Conservation (phyloP, 495 filamentous ascomycete genomes). For the Lindgomyces ingoldianus region DNA sequence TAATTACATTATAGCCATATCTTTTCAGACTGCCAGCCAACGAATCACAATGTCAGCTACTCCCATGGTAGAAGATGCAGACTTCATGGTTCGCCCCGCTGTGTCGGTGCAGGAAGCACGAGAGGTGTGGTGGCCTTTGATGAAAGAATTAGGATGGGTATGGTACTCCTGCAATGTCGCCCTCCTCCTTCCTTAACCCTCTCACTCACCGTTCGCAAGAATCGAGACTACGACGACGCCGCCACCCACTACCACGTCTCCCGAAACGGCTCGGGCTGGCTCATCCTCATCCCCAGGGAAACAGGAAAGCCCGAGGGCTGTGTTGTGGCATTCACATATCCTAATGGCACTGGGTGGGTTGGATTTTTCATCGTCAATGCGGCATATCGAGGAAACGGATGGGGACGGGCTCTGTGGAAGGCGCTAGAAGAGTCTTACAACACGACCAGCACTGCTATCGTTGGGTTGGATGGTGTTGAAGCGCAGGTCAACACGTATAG, state of each 20-base stretch:
- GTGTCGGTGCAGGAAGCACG: slow-evolving; percentile 21
- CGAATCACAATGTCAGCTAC: neutral
- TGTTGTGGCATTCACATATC: slow-evolving; percentile 28
- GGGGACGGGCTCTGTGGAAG: slow-evolving; percentile 16
- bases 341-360: slow-evolving; percentile 34
- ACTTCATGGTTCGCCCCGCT: slow-evolving; percentile 24
- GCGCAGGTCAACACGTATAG: slow-evolving; percentile 29
- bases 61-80: neutral
- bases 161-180: neutral
- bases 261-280: slow-evolving; percentile 24
- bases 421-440: slow-evolving; percentile 2
- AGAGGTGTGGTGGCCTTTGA: slow-evolving; percentile 32
- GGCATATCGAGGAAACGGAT: slow-evolving; percentile 15
- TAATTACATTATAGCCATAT: too few species aligned
- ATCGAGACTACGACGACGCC: slow-evolving; percentile 27
- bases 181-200: neutral
- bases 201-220: slow-evolving; percentile 7
- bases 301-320: slow-evolving; percentile 32
- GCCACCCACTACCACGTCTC: slow-evolving; percentile 24
- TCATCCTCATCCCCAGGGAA: slow-evolving; percentile 13
- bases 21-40: too few species aligned
- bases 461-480: slow-evolving; percentile 35
- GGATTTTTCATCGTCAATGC: slow-evolving; percentile 35
- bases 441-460: neutral
- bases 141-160: slow-evolving; percentile 34